A percentile compares a stretch with the other conserved stretches of the same genome.
phyloP scores from a whole-genome alignment of 2,329 filamentous ascomycete genomes.

The Podosphaera xanthii region DNA sequence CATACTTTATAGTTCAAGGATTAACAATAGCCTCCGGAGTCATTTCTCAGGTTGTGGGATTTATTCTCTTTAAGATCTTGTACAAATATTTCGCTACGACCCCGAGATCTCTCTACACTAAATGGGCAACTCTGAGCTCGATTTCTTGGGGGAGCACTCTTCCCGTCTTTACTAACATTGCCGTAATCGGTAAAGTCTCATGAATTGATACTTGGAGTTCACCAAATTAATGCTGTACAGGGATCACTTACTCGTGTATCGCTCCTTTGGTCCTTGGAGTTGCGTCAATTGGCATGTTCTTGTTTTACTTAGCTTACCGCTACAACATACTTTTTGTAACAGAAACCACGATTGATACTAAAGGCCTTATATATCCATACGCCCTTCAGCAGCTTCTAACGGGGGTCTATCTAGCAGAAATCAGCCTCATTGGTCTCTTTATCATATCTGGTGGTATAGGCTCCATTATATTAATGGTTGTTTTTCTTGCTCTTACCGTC shows the following conservation, averaged over 20 bases:
- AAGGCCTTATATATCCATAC: conserved; percentile 70
- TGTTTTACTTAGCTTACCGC: conserved; percentile 72
- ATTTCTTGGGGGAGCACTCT: conserved; percentile 70
- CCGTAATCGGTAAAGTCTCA: conserved; percentile 42
- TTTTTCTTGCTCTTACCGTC: conserved; percentile 50
- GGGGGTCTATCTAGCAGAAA: conserved; percentile 60
- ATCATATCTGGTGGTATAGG: conserved; percentile 42
- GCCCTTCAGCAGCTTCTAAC: conserved; percentile 68
- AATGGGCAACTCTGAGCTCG: conserved; percentile 51
- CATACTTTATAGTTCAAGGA: conserved; percentile 85
- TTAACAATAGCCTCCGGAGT: conserved; percentile 54
- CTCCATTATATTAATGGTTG: conserved; percentile 52
- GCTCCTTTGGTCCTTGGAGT: conserved; percentile 70
- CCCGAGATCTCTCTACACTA: conserved; percentile 56
- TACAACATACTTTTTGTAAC: conserved; percentile 83
- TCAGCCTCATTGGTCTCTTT: conserved; percentile 72
- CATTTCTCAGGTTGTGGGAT: conserved; percentile 49
- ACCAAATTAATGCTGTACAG: conserved; percentile 19
- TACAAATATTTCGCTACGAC: conserved; percentile 56
- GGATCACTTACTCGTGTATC: conserved; percentile 68
- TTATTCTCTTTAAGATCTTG: conserved; percentile 50
- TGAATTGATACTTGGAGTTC: too few relatives aligned
- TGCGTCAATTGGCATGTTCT: conserved; percentile 49
- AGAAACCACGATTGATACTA: conserved; percentile 62
- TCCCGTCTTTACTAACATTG: conserved; percentile 61